Percentiles rank a stretch among this genome's conserved stretches.
phyloP scores from a whole-genome alignment of 139 green algal species.

The Chlorella sp. region DNA sequence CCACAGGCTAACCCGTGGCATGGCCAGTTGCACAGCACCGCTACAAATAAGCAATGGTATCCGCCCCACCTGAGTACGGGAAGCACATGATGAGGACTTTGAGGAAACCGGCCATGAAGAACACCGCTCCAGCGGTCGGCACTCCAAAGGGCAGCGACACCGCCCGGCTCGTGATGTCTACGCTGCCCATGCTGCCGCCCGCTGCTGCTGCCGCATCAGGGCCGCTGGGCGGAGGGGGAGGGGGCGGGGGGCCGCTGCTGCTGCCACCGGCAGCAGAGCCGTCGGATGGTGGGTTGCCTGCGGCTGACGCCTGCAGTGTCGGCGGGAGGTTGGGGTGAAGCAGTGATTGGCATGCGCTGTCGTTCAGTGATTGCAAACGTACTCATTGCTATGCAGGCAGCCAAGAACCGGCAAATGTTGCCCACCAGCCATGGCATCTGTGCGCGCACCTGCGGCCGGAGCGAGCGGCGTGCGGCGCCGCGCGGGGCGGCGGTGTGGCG shows the following conservation, averaged over 20 bases:
- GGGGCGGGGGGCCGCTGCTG: not conserved
- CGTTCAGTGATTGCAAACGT: no score
- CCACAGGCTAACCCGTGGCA: no score
- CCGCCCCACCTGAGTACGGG: constrained; percentile 28
- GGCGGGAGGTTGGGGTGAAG: not conserved
- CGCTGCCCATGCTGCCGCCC: not conserved
- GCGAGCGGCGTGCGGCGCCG: no score
- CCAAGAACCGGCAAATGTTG: no score
- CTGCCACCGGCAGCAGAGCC: not conserved
- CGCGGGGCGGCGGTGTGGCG: no score
- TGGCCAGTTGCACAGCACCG: no score
- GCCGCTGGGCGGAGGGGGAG: no score
- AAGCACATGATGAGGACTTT: constrained; percentile 54
- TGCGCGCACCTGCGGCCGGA: no score
- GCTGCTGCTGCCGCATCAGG: not conserved
- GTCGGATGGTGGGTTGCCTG: not conserved
- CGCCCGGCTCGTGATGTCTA: not conserved
- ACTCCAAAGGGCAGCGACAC: constrained; percentile 39
- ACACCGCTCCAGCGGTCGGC: constrained; percentile 36
- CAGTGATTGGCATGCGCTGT: no score
- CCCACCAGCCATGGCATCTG: no score
- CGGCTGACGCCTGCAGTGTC: not conserved
- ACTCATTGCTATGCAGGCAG: no score
- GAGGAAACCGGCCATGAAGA: constrained; percentile 37
- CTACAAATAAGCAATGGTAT: not conserved